Conservation (phyloP, 371 early-diverging fungal species). For the Rhizopus arrhizus region DNA sequence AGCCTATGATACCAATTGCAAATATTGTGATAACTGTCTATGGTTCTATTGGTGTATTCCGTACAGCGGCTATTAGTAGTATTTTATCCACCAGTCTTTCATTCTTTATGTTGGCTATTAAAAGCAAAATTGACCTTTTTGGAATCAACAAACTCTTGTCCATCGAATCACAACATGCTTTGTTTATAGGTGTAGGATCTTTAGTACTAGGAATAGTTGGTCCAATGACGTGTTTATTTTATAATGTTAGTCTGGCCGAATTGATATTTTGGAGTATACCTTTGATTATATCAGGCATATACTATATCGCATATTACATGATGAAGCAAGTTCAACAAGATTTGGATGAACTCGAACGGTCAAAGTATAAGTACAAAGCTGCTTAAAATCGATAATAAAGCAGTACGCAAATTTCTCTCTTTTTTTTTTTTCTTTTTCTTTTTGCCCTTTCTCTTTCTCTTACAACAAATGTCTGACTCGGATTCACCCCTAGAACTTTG, state of each 20-base stretch:
- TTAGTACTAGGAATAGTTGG: not conserved
- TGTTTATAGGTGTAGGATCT: not conserved
- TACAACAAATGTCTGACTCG: not conserved
- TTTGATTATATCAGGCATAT: conserved; percentile 18
- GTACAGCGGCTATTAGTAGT: not conserved
- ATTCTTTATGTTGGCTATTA: not conserved
- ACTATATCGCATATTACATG: conserved; percentile 23
- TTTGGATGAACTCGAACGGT: conserved; percentile 34
- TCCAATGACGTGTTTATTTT: not conserved
- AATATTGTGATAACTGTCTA: not conserved
- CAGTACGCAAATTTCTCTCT: not conserved
- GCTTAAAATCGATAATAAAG: conserved; percentile 14
- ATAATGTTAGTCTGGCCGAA: conserved; percentile 17
- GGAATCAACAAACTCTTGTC: not conserved
- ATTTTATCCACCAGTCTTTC: not conserved
- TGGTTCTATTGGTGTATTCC: not conserved
- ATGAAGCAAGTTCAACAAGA: conserved; percentile 35
- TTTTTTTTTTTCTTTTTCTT: not conserved
- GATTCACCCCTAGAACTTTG: conserved; percentile 33
- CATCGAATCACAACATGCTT: conserved; percentile 2
- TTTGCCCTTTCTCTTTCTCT: no score
- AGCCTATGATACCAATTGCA: not conserved
- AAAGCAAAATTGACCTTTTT: conserved; percentile 13
- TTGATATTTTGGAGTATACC: conserved; percentile 34
- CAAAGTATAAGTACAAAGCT: conserved; percentile 37